Evolutionary conservation across 805 yeast genomes (phyloP).

Genomic region (Ogataea pini): DNA sequence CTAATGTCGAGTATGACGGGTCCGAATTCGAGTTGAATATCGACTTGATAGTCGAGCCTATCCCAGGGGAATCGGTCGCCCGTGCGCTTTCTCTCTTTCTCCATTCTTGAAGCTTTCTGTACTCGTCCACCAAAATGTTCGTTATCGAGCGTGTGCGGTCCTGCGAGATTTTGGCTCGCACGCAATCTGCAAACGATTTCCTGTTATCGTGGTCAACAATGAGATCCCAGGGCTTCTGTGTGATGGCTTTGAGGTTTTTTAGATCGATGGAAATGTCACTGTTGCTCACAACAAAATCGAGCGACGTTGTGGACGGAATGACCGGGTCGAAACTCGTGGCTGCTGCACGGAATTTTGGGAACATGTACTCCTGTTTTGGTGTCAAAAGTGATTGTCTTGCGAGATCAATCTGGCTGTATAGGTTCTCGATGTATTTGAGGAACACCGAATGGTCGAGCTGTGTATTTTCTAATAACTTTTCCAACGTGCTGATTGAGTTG

Average conservation of each 20-base stretch:
- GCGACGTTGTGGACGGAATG: conserved; percentile 46
- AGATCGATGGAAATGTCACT: conserved; percentile 65
- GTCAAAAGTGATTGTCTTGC: conserved; percentile 44
- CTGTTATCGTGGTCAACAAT: conserved; percentile 46
- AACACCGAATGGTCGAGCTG: conserved; percentile 26
- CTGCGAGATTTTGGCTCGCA: conserved; percentile 54
- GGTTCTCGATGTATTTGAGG: conserved; percentile 26
- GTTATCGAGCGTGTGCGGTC: conserved; percentile 42
- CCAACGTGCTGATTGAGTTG: conserved; percentile 46
- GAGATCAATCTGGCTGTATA: conserved; percentile 34
- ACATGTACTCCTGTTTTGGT: conserved; percentile 55
- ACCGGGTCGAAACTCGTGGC: conserved; percentile 45
- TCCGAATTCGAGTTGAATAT: conserved; percentile 27
- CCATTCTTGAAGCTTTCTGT: conserved; percentile 37
- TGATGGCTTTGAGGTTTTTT: conserved; percentile 49
- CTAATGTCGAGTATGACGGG: conserved; percentile 36
- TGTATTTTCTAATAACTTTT: conserved; percentile 33
- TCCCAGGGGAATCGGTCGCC: conserved; percentile 13
- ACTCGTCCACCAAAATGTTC: conserved; percentile 42
- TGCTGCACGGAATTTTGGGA: conserved; percentile 53
- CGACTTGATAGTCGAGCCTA: conserved; percentile 26
- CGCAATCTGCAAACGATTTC: conserved; percentile 54
- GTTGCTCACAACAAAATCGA: conserved; percentile 61
- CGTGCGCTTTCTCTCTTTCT: conserved; percentile 21
- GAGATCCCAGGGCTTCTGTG: conserved; percentile 63